Conservation (phyloP, 192 early-diverging fungal species). For the Glomus cerebriforme region DNA sequence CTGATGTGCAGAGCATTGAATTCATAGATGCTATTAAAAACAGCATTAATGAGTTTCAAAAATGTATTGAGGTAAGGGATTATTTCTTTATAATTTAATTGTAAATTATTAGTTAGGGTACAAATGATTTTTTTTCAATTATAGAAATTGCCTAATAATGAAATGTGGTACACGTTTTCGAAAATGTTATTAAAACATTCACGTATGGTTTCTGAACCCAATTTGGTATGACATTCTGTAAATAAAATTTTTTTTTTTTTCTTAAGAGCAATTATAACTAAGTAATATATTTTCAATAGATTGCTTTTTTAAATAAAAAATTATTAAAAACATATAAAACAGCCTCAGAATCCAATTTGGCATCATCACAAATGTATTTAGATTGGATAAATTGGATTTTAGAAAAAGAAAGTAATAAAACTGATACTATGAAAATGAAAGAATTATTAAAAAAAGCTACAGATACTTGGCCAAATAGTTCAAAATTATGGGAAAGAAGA, state of each 20-base stretch:
- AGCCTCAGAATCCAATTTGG: not conserved
- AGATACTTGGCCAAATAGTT: conserved; percentile 1
- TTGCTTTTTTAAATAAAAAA: not conserved
- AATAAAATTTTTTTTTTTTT: not conserved
- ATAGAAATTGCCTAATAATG: conserved; percentile 3
- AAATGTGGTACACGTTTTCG: conserved; percentile 17
- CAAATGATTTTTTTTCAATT: not conserved
- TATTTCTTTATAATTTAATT: not conserved
- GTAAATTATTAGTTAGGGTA: not conserved
- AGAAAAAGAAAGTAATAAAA: not conserved
- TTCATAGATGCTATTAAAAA: conserved; percentile 7
- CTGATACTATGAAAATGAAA: too few species aligned
- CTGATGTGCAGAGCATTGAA: not conserved
- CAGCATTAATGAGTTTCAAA: conserved; percentile 11
- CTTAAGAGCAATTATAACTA: not conserved
- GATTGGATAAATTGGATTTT: conserved; percentile 21
- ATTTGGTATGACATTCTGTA: conserved; percentile 6
- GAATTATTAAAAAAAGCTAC: not conserved
- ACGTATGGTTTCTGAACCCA: not conserved
- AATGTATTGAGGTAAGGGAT: conserved; percentile 14
- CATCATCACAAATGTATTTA: conserved; percentile 14
- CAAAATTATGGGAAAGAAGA: conserved; percentile 21
- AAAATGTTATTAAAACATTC: conserved; percentile 6
- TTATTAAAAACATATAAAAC: conserved; percentile 4
- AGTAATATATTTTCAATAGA: not conserved